Percentiles rank a stretch among this genome's conserved stretches.
Evolutionary conservation across 768 basidiomycete genomes (phyloP).

Genomic region (Leccinum incarnatum): DNA sequence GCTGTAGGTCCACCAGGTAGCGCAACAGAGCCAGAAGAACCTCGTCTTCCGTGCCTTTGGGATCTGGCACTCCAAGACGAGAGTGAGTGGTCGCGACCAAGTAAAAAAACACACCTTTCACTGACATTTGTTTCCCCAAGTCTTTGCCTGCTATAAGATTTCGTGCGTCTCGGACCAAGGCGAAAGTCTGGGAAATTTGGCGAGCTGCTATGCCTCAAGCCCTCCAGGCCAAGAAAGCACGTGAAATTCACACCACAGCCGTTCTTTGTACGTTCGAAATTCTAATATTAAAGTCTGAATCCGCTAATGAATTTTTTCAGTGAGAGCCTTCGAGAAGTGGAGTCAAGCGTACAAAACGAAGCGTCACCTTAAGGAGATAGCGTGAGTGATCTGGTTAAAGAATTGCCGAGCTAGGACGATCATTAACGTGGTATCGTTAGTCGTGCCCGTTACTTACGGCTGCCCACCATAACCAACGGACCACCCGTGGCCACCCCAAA

Average conservation of each 20-base stretch:
- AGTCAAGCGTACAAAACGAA: slow-evolving; percentile 64
- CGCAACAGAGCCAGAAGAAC: slow-evolving; percentile 57
- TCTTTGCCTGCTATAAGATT: slow-evolving; percentile 79
- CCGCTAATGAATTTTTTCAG: slow-evolving; percentile 13
- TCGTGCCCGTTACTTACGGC: slow-evolving; percentile 77
- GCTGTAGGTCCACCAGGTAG: slow-evolving; percentile 43
- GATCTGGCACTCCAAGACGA: slow-evolving; percentile 74
- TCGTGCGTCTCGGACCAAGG: slow-evolving; percentile 58
- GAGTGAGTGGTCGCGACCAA: slow-evolving; percentile 39
- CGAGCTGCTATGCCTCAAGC: slow-evolving; percentile 67
- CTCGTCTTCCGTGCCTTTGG: slow-evolving; percentile 65
- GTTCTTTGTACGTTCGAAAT: slow-evolving; percentile 52
- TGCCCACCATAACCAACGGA: slow-evolving; percentile 56
- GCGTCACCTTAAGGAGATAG: slow-evolving; percentile 74
- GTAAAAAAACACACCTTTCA: not conserved
- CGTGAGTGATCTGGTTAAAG: slow-evolving; percentile 51
- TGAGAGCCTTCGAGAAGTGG: slow-evolving; percentile 68
- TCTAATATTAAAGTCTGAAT: not conserved
- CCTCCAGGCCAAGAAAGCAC: slow-evolving; percentile 60
- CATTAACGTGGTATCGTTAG: slow-evolving; percentile 39
- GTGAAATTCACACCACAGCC: slow-evolving; percentile 52
- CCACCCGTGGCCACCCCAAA: slow-evolving; percentile 27
- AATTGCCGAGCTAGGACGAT: slow-evolving; percentile 18
- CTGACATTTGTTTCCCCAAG: slow-evolving; percentile 36
- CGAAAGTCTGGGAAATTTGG: slow-evolving; percentile 65